Evolutionary conservation across 495 filamentous ascomycete genomes (phyloP), one percentile per base, ranked within the genome.

Genomic region (Lepidopterella palustris): DNA sequence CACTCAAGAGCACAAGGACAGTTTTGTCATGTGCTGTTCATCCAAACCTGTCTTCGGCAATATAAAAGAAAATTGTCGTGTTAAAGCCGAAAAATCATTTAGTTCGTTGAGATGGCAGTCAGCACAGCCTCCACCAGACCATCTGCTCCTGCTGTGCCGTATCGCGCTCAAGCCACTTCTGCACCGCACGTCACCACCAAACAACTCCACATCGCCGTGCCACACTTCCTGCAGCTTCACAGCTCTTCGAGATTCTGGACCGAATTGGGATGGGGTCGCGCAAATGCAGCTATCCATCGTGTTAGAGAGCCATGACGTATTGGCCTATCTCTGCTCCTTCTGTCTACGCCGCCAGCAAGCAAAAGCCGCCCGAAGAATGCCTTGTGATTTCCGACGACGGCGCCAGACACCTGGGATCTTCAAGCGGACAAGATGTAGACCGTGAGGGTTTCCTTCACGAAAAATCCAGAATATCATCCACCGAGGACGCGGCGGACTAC

Each of bases 321-420:
- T 67, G 64, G 64, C 64, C 64, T 28, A 59, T 67, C 27, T 63
- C 60, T 20, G 62, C 64, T 32, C 64, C 64, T 42, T 63, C 64
- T 31, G 64, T 67, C 20, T 63, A 60, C 40, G 60, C 72, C 21
- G 60, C 69, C 42, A 63, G 59, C 50, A 73, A 71, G 58, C 64
- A 71, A n/a, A 62, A 62, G 45, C 49, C 52, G 27, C 35, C 40
- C 3, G 25, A 35, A 28, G 31, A 54, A n/a, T 24, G 29, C 42
- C 11, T 45, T 9, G 18, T 40, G 0, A 48, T 32, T 21, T 63
- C 60, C 13, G 24, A 64, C 50, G 63, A 68, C 45, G 66, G 67
- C 28, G 50, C 48, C 45, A 47, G 57, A 13, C 9, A 29, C 18
- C 15, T 15, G 3, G 26, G 31, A n/a, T n/a, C n/a, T n/a, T n/a